Evolutionary conservation across 345 rosid species (phyloP).

Genomic region (Gossypium anomalum): DNA sequence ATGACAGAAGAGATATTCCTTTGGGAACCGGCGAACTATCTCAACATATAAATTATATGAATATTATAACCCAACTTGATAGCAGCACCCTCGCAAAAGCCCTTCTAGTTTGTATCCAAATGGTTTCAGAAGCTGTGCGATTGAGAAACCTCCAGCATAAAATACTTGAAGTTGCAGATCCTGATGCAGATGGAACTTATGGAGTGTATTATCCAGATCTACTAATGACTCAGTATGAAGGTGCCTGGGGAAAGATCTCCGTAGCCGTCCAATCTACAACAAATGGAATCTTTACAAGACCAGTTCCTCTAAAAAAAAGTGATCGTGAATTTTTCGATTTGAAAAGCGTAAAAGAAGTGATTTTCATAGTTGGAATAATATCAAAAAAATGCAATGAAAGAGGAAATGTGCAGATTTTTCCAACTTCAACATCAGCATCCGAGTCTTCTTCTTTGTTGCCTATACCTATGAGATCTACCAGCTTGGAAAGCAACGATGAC

Average conservation of each 20-base stretch:
- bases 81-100: not conserved
- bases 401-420: not conserved
- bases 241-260: not conserved
- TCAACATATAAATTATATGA: not conserved
- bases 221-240: not conserved
- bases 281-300: not conserved
- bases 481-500: not conserved
- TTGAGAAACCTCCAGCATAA: not conserved
- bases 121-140: not conserved
- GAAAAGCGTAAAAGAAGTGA: not conserved
- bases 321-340: not conserved
- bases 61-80: too few relatives aligned
- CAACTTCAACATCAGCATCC: not conserved
- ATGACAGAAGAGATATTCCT: not conserved
- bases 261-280: not conserved
- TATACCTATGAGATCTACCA: too few relatives aligned
- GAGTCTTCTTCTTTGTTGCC: not conserved
- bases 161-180: not conserved
- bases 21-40: not conserved
- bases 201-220: not conserved
- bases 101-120: not conserved
- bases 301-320: not conserved
- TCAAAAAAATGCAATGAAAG: not conserved
- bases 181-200: not conserved
- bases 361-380: not conserved